These are phyloP conservation scores for Colletotrichum sp. DNA, from an alignment of 2,329 filamentous ascomycete species.

Conservation along the genomic window DNA sequence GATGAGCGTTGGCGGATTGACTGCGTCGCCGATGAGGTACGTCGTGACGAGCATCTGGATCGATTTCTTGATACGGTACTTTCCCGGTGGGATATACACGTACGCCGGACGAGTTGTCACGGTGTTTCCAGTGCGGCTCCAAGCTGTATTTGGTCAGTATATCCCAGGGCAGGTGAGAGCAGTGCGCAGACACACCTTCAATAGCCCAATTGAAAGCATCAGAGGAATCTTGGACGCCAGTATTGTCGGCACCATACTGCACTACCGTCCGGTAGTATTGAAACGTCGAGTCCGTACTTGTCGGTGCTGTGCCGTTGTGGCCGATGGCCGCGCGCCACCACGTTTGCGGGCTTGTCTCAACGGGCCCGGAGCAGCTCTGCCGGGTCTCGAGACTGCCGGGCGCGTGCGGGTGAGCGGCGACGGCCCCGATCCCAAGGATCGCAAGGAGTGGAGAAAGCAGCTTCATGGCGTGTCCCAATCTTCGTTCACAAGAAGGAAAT, in stretches of 20 bases:
- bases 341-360: slow-evolving; percentile 9
- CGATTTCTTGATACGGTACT: slow-evolving; percentile 32
- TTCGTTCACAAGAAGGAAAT: background rate
- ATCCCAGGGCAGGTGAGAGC: background rate
- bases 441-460: background rate
- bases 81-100: slow-evolving; percentile 34
- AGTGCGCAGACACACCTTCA: background rate
- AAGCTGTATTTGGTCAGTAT: slow-evolving; percentile 19
- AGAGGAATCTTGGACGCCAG: slow-evolving; percentile 28
- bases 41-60: slow-evolving; percentile 35
- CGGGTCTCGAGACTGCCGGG: background rate
- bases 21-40: slow-evolving; percentile 34
- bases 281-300: slow-evolving; percentile 25
- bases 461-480: background rate
- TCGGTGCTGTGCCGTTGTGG: slow-evolving; percentile 29
- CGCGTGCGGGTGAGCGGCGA: background rate
- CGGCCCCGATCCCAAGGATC: background rate
- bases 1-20: slow-evolving; percentile 30
- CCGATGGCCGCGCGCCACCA: slow-evolving; percentile 31
- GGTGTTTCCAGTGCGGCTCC: slow-evolving; percentile 29
- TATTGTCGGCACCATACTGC: slow-evolving; percentile 30
- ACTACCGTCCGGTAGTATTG: slow-evolving; percentile 30
- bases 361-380: slow-evolving; percentile 6
- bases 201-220: slow-evolving; percentile 31
- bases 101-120: slow-evolving; percentile 26